Percentiles rank a stretch among this genome's conserved stretches.
phyloP scores from a whole-genome alignment of 1,139 yeast genomes.

The Petasospora fabianii region DNA sequence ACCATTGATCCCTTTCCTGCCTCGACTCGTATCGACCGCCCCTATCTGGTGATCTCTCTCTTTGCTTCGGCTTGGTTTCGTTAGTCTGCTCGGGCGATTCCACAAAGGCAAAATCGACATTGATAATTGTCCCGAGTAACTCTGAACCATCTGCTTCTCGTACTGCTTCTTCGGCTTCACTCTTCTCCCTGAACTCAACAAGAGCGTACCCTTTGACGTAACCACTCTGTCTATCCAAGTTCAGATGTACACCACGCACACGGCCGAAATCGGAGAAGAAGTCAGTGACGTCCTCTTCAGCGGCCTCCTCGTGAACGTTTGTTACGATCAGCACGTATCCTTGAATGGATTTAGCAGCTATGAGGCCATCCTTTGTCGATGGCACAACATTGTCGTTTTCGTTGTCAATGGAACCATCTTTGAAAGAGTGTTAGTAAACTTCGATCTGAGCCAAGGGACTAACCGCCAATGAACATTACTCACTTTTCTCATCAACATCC shows the following conservation, averaged over 20 bases:
- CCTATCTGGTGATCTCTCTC: conserved; percentile 2
- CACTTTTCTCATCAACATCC: too few relatives aligned
- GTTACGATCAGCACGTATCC: conserved; percentile 42
- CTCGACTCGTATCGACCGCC: not conserved
- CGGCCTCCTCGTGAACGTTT: conserved; percentile 42
- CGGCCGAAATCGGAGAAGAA: conserved; percentile 39
- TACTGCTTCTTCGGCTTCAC: conserved; percentile 36
- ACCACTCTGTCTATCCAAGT: conserved; percentile 42
- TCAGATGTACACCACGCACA: conserved; percentile 36
- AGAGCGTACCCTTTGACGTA: conserved; percentile 37
- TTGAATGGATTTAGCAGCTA: conserved; percentile 32
- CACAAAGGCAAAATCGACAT: conserved; percentile 39
- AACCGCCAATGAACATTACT: too few relatives aligned
- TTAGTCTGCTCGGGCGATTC: too few relatives aligned
- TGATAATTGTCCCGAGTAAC: conserved; percentile 32
- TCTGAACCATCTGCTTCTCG: conserved; percentile 31
- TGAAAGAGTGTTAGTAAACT: too few relatives aligned
- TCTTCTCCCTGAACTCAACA: conserved; percentile 33
- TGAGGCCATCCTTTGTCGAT: conserved; percentile 13
- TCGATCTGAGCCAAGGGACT: too few relatives aligned
- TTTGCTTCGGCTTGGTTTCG: conserved; percentile 4
- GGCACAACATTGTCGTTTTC: too few relatives aligned
- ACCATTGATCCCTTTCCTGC: not conserved
- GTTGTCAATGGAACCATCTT: too few relatives aligned
- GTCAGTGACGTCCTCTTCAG: conserved; percentile 42